Conservation (phyloP, 345 rosid genomes). For the Gossypium australe region DNA sequence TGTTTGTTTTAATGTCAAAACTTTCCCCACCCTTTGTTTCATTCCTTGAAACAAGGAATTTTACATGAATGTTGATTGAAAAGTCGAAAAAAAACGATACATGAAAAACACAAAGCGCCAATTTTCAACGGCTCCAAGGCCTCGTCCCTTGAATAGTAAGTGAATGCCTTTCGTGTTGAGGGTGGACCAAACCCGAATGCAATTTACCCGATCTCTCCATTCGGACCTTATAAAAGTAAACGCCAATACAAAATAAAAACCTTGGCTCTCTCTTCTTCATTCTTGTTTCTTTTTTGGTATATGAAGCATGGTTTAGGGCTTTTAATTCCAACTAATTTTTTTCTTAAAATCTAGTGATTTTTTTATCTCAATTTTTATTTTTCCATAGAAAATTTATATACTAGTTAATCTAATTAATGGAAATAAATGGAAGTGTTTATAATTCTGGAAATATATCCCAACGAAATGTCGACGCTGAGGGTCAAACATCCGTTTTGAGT, state of each 20-base stretch:
- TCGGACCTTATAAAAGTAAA: not conserved
- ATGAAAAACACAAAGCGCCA: not conserved
- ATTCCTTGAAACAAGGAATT: not conserved
- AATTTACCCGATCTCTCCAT: not conserved
- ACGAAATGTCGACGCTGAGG: slow-evolving; percentile 11
- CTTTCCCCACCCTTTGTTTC: too few relatives aligned
- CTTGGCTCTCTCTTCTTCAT: not conserved
- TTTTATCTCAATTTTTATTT: not conserved
- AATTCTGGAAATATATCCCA: slow-evolving; percentile 16
- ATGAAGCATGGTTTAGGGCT: slow-evolving; percentile 3
- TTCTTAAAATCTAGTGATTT: not conserved
- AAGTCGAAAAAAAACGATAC: not conserved
- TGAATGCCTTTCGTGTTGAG: not conserved
- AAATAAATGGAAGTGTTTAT: slow-evolving; percentile 12
- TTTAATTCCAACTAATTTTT: not conserved
- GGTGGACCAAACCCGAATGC: not conserved
- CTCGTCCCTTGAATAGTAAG: not conserved
- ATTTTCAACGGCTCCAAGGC: not conserved
- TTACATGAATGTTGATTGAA: not conserved
- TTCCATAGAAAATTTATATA: too few relatives aligned
- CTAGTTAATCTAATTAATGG: slow-evolving; percentile 13
- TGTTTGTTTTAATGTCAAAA: not conserved
- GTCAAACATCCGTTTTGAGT: slow-evolving; percentile 25
- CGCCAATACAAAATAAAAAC: not conserved
- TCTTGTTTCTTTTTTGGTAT: not conserved